phyloP scores from a whole-genome alignment of 495 filamentous ascomycete genomes.

The Penicillium nucicola region DNA sequence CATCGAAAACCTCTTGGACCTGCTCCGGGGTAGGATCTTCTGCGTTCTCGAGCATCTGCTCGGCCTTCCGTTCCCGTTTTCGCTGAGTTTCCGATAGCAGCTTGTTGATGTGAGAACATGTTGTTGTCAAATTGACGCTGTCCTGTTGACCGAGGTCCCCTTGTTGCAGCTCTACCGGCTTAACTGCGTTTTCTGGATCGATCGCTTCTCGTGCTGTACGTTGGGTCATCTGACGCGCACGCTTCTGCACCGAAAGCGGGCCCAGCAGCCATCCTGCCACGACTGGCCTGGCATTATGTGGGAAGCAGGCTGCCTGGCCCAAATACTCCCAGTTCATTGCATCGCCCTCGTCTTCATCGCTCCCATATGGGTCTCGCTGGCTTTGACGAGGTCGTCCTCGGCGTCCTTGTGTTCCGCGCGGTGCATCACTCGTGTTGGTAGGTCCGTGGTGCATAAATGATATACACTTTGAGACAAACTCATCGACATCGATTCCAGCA shows the following conservation, averaged over 20 bases:
- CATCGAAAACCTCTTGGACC: slow-evolving; percentile 45
- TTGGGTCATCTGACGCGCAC: slow-evolving; percentile 62
- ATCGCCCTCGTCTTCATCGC: slow-evolving; percentile 61
- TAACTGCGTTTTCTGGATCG: slow-evolving; percentile 58
- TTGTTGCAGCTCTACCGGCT: slow-evolving; percentile 69
- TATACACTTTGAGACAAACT: slow-evolving; percentile 90
- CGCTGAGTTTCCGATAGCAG: slow-evolving; percentile 38
- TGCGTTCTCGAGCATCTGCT: slow-evolving; percentile 25
- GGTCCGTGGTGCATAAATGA: slow-evolving; percentile 73
- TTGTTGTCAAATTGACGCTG: slow-evolving; percentile 67
- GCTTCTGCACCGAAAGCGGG: slow-evolving; percentile 85
- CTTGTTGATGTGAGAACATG: slow-evolving; percentile 62
- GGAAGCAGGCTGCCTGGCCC: slow-evolving; percentile 71
- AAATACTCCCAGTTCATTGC: slow-evolving; percentile 85
- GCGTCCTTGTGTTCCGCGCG: slow-evolving; percentile 29
- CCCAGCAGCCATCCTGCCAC: slow-evolving; percentile 85
- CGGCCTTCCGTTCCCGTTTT: slow-evolving; percentile 29
- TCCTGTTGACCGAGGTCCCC: slow-evolving; percentile 70
- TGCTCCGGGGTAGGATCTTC: slow-evolving; percentile 35
- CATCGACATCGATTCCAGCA: slow-evolving; percentile 82
- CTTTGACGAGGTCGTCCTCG: slow-evolving; percentile 24
- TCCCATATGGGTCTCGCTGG: slow-evolving; percentile 45
- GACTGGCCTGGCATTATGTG: slow-evolving; percentile 67
- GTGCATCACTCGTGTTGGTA: slow-evolving; percentile 14
- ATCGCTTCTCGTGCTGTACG: slow-evolving; percentile 61